Base-by-base conservation (phyloP, 2,329 filamentous ascomycete species). In the Lachnellula willkommii region DNA sequence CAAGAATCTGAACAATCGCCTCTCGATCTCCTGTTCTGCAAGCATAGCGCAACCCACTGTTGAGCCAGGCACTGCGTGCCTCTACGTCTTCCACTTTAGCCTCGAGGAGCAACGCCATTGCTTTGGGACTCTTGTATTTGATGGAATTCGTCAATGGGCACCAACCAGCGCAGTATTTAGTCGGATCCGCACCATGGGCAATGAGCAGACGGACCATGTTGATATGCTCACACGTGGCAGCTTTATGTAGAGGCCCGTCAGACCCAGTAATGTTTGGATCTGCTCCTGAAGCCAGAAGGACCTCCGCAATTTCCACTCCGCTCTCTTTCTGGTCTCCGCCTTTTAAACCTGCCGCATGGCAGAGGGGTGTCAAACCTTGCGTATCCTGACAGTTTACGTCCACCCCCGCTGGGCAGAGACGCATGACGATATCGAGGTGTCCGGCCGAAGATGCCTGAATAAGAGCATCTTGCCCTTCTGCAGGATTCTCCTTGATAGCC, bases 131-230 rank as follows among this genome's bases (percentile, higher is more conserved):
- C 2, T 56, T 42, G 17, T 56, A 63, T 17, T 55, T 50, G 15
- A 61, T 59, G 3, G 58, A 53, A 9, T 14, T 43, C 6, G 46
- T 49, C 6, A 59, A 40, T 9, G 55, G 50, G 14, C 20, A 46
- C 46, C 40, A 56, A 6, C 54, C 52, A 22, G 28, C 28, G 5
- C 28, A 35, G n/a, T 40, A 32, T 15, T 47, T 37, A 5, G 40
- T 55, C 2, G 58, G 58, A 54, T 60, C 58, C 32, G 58, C 58
- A 5, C 60, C 56, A 22, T 60, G 54, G 24, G 56, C 22, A 1
- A 60, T 43, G 3, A 62, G 46, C 2, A 60, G 50, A 5, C 50
- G 42, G 46, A 56, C 28, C 47, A 57, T 51, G 15, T 55, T 40
- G 15, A 51, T 14, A 53, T 53, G 52, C 15, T 53, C 47, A 20